Evolutionary conservation across 441 rosid genomes (phyloP), one percentile per base, ranked within the genome.

Genomic region (Populus hybrid): DNA sequence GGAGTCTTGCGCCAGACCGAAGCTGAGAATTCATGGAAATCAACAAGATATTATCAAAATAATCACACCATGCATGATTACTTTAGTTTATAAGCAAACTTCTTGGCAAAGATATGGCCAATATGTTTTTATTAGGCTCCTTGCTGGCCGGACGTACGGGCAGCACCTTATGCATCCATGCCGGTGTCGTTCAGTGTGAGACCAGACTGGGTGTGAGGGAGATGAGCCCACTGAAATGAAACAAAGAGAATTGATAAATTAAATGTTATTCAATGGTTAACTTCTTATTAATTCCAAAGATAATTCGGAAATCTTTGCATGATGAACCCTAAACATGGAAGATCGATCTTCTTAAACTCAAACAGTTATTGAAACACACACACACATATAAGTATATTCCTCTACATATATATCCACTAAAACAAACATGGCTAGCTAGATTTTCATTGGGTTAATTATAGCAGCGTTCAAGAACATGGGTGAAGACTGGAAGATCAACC

Each of bases 171-270:
- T 59, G 64, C 70, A 23, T 72, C 21, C 67, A 32, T 32, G 72
- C 8, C 5, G 64, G 61, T 73, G 59, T 71, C 69, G 40, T 78
- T 78, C 10, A 71, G 50, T 11, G 66, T 26, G 23, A 71, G 26
- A 14, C 72, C 76, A 72, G 65, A 72, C 3, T 65, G 69, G 50
- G 70, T 57, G 35, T 9, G 74, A 61, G 77, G 81, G 40, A 79
- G 77, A 79, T 79, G 74, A 18, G 81, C 81, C 81, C 77, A 79
- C 80, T 78, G 76, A 71, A 72, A 68, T 6, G 0, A 8, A 67
- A 28, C n/a, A 46, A 30, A 32, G 5, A 30, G 23, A 1, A 6
- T 30, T 30, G 32, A 30, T 7, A 68, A 68, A 68, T n/a, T 30
- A 16, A 68, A 12, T 12, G 3, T 8, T 24, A 7, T 63, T n/a